Evolutionary conservation across 2,329 filamentous ascomycete species (phyloP).

Genomic region (Aspergillus terreus): DNA sequence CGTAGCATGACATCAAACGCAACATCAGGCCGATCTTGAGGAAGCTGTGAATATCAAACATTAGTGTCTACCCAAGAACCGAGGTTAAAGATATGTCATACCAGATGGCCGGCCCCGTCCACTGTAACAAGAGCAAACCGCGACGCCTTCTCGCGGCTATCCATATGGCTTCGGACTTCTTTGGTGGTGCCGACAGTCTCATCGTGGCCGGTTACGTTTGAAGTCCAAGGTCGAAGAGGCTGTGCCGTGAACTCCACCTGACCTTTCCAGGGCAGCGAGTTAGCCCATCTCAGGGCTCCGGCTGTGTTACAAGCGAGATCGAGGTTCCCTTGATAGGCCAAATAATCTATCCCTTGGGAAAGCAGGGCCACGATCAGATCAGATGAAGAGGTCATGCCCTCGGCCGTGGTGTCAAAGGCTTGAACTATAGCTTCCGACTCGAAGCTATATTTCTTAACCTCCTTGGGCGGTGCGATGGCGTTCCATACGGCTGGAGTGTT

Average conservation of each 20-base stretch:
- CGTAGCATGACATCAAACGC: slow-evolving; percentile 17
- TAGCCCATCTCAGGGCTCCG: slow-evolving; percentile 20
- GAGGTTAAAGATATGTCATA: slow-evolving; percentile 1
- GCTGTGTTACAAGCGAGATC: slow-evolving; percentile 26
- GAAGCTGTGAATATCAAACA: slow-evolving; percentile 4
- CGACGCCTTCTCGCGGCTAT: neutral
- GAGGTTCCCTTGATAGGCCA: slow-evolving; percentile 23
- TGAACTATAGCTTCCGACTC: slow-evolving; percentile 6
- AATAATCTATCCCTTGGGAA: slow-evolving; percentile 14
- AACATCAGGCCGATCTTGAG: slow-evolving; percentile 10
- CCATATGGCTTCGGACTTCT: slow-evolving; percentile 5
- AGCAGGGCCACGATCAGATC: slow-evolving; percentile 7
- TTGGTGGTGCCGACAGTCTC: slow-evolving; percentile 6
- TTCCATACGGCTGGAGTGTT: slow-evolving; percentile 16
- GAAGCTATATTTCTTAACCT: slow-evolving; percentile 12
- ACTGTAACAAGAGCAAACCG: slow-evolving; percentile 15
- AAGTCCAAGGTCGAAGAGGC: slow-evolving; percentile 15
- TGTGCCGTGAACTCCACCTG: slow-evolving; percentile 19
- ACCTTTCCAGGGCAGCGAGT: slow-evolving; percentile 21
- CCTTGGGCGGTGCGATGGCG: slow-evolving; percentile 12
- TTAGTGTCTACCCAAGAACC: neutral
- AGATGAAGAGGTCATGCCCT: slow-evolving; percentile 11
- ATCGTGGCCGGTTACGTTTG: slow-evolving; percentile 6
- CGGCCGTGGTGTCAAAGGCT: slow-evolving; percentile 12
- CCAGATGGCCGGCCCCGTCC: slow-evolving; percentile 13